Percentiles rank a stretch among this genome's conserved stretches.
Evolutionary conservation across 2,329 filamentous ascomycete species (phyloP).

Genomic region (Claviceps lovelessii): DNA sequence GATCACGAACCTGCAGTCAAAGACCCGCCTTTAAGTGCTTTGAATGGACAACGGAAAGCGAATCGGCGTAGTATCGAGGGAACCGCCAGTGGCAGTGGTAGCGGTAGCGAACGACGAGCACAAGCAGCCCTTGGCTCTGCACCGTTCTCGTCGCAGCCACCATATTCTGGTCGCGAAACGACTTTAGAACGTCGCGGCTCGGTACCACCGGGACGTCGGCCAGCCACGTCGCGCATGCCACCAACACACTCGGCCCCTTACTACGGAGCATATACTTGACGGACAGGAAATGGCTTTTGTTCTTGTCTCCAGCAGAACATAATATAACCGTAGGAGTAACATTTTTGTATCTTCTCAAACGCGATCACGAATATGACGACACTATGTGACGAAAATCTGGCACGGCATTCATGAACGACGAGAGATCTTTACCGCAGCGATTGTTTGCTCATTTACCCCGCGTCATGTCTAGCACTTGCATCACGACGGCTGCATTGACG

Average conservation of each 20-base stretch:
- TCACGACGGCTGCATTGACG: background rate
- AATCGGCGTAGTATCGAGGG: slow-evolving; percentile 22
- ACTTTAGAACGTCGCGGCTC: slow-evolving; percentile 1
- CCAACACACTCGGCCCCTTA: slow-evolving; percentile 1
- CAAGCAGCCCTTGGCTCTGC: background rate
- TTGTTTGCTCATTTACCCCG: background rate
- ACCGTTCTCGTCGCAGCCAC: background rate
- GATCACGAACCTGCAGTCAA: slow-evolving; percentile 47
- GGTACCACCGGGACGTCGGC: slow-evolving; percentile 1
- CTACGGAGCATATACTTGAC: slow-evolving; percentile 2
- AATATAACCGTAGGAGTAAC: background rate
- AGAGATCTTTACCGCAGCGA: background rate
- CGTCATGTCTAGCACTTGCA: slow-evolving; percentile 2
- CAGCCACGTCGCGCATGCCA: slow-evolving; percentile 1
- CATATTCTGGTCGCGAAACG: slow-evolving; percentile 1
- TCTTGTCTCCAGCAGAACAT: background rate
- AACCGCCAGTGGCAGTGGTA: background rate
- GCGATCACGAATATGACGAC: slow-evolving; percentile 2
- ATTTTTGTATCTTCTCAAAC: background rate
- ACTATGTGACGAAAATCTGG: background rate
- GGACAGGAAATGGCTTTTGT: background rate
- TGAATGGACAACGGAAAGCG: slow-evolving; percentile 33
- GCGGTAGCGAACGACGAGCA: slow-evolving; percentile 1
- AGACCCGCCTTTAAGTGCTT: slow-evolving; percentile 43
- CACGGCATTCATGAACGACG: background rate